Evolutionary conservation across 2,329 filamentous ascomycete genomes (phyloP).

Genomic region (Nigrograna mackinnonii): DNA sequence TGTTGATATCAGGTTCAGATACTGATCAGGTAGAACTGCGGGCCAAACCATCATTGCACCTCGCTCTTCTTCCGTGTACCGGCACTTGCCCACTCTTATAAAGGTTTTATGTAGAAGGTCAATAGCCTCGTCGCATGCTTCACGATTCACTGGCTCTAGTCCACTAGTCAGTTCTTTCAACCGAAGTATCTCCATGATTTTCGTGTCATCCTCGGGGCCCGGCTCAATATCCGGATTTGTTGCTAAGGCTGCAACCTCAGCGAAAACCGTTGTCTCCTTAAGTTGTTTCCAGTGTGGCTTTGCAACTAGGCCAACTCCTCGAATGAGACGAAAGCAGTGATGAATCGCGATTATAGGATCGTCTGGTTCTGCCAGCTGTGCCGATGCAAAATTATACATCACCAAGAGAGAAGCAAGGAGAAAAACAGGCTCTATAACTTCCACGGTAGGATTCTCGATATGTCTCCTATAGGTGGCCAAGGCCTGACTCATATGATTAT

Average conservation of each 20-base stretch:
- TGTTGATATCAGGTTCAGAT: slow-evolving; percentile 24
- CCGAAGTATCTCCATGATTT: slow-evolving; percentile 25
- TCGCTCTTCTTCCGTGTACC: slow-evolving; percentile 18
- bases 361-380: slow-evolving; percentile 5
- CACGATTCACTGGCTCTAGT: slow-evolving; percentile 15
- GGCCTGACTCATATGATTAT: slow-evolving; percentile 5
- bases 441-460: slow-evolving; percentile 3
- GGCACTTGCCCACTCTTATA: slow-evolving; percentile 18
- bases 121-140: slow-evolving; percentile 24
- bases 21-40: slow-evolving; percentile 20
- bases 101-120: slow-evolving; percentile 24
- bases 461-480: slow-evolving; percentile 1
- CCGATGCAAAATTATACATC: slow-evolving; percentile 7
- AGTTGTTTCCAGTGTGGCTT: slow-evolving; percentile 4
- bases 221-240: neutral
- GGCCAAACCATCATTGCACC: slow-evolving; percentile 20
- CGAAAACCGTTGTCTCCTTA: slow-evolving; percentile 14
- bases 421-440: slow-evolving; percentile 8
- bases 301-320: slow-evolving; percentile 7
- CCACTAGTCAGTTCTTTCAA: slow-evolving; percentile 24
- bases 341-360: slow-evolving; percentile 4
- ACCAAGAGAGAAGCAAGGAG: slow-evolving; percentile 4
- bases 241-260: neutral
- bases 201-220: slow-evolving; percentile 15
- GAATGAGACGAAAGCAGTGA: slow-evolving; percentile 8